Evolutionary conservation across 129 eudicot species (phyloP).

Genomic region (Escallonia herrerae): DNA sequence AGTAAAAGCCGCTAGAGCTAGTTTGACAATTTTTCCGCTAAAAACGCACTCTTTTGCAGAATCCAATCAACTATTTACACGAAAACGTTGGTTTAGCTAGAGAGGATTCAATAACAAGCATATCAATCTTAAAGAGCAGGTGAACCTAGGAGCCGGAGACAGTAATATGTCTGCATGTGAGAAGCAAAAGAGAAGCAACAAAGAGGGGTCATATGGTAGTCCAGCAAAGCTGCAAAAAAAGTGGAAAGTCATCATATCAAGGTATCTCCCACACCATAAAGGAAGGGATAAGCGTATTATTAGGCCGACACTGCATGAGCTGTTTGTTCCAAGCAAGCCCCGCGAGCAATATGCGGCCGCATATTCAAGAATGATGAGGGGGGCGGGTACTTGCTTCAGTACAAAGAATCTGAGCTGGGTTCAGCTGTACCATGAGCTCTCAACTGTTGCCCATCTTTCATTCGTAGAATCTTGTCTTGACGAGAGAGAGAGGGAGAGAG

Average conservation of each 20-base stretch:
- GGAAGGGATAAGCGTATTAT: background rate
- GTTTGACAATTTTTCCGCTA: no score
- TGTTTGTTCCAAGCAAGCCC: constrained; percentile 21
- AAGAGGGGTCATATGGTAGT: background rate
- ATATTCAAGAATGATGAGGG: background rate
- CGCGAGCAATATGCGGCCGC: constrained; percentile 11
- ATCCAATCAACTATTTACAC: no score
- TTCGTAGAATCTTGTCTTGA: background rate
- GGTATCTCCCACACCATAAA: no score
- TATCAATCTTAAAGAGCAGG: no score
- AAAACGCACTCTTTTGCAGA: no score
- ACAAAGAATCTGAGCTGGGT: constrained; percentile 33
- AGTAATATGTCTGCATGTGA: background rate
- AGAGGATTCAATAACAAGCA: no score
- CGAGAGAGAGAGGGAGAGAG: background rate
- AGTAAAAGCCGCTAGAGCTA: no score
- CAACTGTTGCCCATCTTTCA: background rate
- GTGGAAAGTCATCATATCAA: background rate
- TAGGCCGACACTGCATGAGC: constrained; percentile 30
- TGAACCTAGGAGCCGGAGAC: no score
- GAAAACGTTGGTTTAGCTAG: no score
- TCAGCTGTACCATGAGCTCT: background rate
- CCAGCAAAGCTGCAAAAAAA: background rate
- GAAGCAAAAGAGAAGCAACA: background rate
- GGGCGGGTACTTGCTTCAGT: constrained; percentile 28